Evolutionary conservation across 345 rosid genomes (phyloP), one percentile per base, ranked within the genome.

Genomic region (Rhodamnia rubescens): DNA sequence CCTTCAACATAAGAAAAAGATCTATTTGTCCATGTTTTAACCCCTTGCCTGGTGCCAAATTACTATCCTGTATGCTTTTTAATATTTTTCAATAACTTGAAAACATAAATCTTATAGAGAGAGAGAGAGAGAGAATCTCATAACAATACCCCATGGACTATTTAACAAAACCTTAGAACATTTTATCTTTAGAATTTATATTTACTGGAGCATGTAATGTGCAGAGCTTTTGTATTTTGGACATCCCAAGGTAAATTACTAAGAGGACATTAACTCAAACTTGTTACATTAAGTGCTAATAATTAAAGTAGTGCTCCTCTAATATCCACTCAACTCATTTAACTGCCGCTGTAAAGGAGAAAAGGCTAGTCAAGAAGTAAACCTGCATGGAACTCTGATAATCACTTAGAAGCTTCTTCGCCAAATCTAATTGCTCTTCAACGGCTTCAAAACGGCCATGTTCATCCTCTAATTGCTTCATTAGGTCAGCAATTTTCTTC

Each of bases 361-460:
- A 32, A 64, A 90, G 1, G 80, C 47, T 36, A 69, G 80, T 69
- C 80, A 36, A 69, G 47, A 86, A 85, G 58, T 86, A 88, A 80
- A 96, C 99, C 97, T 94, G 93, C 88, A 87, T 83, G 85, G 91
- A 84, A 88, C 88, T 89, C 86, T 89, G 92, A 86, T 91, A 88
- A 89, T 94, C 97, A 55, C 86, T 89, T 82, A 87, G 88, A 89
- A 89, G 90, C 84, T 81, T 87, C 36, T 91, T 95, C 64, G 88
- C 90, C 57, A 74, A 84, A 86, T 90, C 85, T 84, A 94, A 85
- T 85, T 94, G 93, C 84, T 96, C 93, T 89, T 89, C 91, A 53
- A 87, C 87, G 74, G 57, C 90, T 85, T 91, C 90, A 87, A 86
- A 91, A 87, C 86, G 85, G 53, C 90, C 87, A 88, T 90, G 90